Evolutionary conservation across 768 basidiomycete species (phyloP), one percentile per base, ranked within the genome.

Genomic region (Tulasnella calospora): DNA sequence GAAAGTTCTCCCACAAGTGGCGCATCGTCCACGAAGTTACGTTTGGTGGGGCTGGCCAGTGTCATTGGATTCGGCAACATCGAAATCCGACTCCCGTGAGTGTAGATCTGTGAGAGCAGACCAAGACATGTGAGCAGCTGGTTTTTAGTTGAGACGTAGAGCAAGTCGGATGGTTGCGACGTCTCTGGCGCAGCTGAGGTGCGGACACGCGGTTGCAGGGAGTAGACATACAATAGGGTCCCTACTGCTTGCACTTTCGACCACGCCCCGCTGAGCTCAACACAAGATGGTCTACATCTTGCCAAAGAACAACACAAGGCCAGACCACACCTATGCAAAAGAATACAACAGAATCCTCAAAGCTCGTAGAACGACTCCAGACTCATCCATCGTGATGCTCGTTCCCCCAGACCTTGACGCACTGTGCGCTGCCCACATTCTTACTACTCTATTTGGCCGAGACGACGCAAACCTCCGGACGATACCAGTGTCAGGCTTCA

Each of bases 381-480:
- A 93, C 1, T 91, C 94, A 13, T 94, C 94, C 0, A 91, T 96
- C 79, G 89, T 94, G 81, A 88, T 97, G 72, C 90, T 96, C 77
- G 94, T 94, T 70, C 91, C 94, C 2, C 93, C 95, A 13, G 94
- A 96, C 83, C 93, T 96, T 74, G 97, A 99, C 85, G 94, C 94
- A 6, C 86, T 98, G 8, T 96, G 95, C 83, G 95, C 95, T 13
- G 91, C 94, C 6, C 89, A 91, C 69, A 97, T 99, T 90, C 89
- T 99, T 69, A 91, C 92, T 15, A 91, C 92, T 44, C 86, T 99
- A 23, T 91, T 99, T 85, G 92, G 90, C 81, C 94, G 96, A 81
- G 98, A 99, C 87, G 95, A 97, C 81, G 90, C 99, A 57, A 92
- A 92, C 83, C 93, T 98, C 84, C 89, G 94, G 71, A 90, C 95